A percentile compares a stretch with the other conserved stretches of the same genome.
Evolutionary conservation across 108 stramenopile species (phyloP).

Genomic region (Pseudonitzschia multiseries): DNA sequence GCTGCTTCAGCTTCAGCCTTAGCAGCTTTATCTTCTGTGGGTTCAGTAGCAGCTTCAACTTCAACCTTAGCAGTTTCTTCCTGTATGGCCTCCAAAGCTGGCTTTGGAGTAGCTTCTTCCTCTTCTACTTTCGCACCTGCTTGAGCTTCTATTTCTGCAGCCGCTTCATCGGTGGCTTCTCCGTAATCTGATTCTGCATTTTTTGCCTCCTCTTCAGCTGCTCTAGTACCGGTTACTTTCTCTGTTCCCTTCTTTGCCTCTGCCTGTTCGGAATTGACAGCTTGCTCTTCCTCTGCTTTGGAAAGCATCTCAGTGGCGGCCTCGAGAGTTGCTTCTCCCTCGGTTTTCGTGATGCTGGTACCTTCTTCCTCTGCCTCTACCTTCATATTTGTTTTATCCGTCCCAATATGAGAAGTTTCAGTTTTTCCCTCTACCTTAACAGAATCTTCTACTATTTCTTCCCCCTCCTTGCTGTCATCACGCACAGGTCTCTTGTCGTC

Average conservation of each 20-base stretch:
- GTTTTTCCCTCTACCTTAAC: no score
- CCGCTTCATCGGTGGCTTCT: neutral
- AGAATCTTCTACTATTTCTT: no score
- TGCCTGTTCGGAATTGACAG: neutral
- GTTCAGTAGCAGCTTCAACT: neutral
- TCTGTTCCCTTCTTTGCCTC: neutral
- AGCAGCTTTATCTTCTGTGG: neutral
- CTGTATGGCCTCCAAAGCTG: neutral
- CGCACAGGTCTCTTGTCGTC: no score
- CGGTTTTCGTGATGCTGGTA: neutral
- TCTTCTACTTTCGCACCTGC: neutral
- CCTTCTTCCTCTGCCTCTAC: neutral
- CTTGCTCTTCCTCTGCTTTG: neutral
- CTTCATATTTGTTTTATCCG: neutral
- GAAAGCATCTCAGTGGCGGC: neutral
- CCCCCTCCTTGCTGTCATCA: no score
- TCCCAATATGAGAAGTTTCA: no score
- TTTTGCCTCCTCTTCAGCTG: neutral
- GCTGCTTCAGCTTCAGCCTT: neutral
- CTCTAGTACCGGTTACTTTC: neutral
- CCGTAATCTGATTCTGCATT: neutral
- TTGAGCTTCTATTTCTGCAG: neutral
- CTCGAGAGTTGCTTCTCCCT: neutral
- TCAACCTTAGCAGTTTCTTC: neutral
- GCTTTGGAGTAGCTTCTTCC: neutral